phyloP scores from a whole-genome alignment of 1,284 basidiomycete genomes.

The Inonotus hispidus region DNA sequence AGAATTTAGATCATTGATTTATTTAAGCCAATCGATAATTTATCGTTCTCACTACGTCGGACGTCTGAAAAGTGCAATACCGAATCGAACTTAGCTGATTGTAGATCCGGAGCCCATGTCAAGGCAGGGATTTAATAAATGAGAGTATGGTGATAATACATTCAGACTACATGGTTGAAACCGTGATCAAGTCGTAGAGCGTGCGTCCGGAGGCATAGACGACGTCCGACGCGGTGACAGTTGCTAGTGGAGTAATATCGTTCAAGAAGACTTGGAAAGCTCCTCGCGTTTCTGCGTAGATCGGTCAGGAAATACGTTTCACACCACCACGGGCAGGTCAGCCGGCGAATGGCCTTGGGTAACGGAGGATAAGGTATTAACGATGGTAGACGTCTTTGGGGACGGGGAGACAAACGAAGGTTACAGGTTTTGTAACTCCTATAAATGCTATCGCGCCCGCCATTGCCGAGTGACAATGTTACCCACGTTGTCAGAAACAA shows the following conservation, averaged over 20 bases:
- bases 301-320: slow-evolving; percentile 89
- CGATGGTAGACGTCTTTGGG: slow-evolving; percentile 18
- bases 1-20: too few species aligned
- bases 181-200: slow-evolving; percentile 55
- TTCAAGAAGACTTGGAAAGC: slow-evolving; percentile 91
- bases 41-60: too few species aligned
- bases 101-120: background rate
- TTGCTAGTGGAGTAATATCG: slow-evolving; percentile 57
- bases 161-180: background rate
- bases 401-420: background rate
- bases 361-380: slow-evolving; percentile 31
- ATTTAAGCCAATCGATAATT: too few species aligned
- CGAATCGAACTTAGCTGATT: too few species aligned
- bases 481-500: slow-evolving; percentile 34
- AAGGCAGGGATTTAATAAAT: background rate
- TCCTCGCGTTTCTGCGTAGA: slow-evolving; percentile 93
- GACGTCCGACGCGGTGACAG: slow-evolving; percentile 76
- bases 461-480: slow-evolving; percentile 35
- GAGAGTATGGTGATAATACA: background rate
- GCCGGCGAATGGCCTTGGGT: slow-evolving; percentile 79
- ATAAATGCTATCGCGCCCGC: slow-evolving; percentile 65
- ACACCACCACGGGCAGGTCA: slow-evolving; percentile 94
- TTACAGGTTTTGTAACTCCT: slow-evolving; percentile 47
- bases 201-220: slow-evolving; percentile 80
- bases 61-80: too few species aligned